Evolutionary conservation across 352 stramenopile species (phyloP), one percentile per base, ranked within the genome.

Genomic region (Phytophthora lateralis): DNA sequence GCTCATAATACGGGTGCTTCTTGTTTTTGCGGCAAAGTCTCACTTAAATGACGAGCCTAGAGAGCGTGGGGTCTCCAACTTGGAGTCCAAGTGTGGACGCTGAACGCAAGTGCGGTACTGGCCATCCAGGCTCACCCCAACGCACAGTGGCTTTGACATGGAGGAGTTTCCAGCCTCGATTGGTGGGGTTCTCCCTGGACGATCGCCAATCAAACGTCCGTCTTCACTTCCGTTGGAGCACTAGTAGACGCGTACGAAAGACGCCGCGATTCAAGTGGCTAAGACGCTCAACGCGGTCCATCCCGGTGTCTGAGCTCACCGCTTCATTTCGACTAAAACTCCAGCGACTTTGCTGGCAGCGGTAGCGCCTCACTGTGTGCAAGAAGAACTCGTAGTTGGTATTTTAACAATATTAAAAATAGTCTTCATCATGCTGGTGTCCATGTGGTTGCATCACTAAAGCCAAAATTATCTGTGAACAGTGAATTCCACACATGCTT

Each of bases 181-280:
- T 58, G 56, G 56, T 6, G 1, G 6, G 30, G 7, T 26, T n/a
- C 21, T 38, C 37, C 4, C 18, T 14, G 15, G 30, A 47, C 29
- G 32, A 43, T 54, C 43, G 4, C 59, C 59, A 62, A 66, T 66
- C 27, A 44, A 60, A 18, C 15, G 24, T 7, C 59, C 43, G 20
- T 32, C 43, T 46, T 41, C 37, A 15, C 59, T 44, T 56, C 43
- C 30, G 42, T 38, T 48, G 26, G 24, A 51, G 38, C 59, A 18
- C 21, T 39, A 37, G 24, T 1, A 8, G 51, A 38, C 59, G 43
- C 50, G 50, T 61, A 49, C 58, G 17, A 24, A 37, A 42, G 27
- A 18, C 10, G 11, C 20, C 15, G 41, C 26, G 32, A 32, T 32
- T 6, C 35, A 54, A 66, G 41, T 66, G 58, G 49, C 17, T 29